phyloP scores from a whole-genome alignment of 2,329 filamentous ascomycete species.

The Hypoxylon sp. region DNA sequence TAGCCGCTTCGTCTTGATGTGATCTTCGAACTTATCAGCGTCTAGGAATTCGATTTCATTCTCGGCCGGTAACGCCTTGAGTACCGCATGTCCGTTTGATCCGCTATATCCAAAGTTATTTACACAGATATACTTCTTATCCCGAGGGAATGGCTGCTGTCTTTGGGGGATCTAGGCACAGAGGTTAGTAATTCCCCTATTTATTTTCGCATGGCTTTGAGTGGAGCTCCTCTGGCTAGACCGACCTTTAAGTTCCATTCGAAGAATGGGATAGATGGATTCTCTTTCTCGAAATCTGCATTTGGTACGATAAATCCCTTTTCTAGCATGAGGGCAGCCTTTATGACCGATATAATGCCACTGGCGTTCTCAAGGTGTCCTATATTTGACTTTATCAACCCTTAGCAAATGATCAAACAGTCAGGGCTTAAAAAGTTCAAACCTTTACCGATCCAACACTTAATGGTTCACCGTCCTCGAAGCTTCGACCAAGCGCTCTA shows the following conservation, averaged over 20 bases:
- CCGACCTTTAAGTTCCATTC: conserved; percentile 48
- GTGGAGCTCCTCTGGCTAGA: not conserved
- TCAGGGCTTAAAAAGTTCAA: not conserved
- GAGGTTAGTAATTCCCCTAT: conserved; percentile 16
- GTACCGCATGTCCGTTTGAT: conserved; percentile 55
- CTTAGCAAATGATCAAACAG: not conserved
- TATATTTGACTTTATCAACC: conserved; percentile 41
- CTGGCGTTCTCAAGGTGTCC: conserved; percentile 56
- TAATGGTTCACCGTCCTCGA: conserved; percentile 28
- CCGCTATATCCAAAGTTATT: conserved; percentile 58
- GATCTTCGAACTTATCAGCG: conserved; percentile 35
- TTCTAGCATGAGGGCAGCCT: conserved; percentile 60
- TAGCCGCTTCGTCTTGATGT: conserved; percentile 40
- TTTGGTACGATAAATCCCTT: conserved; percentile 61
- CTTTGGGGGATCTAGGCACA: conserved; percentile 38
- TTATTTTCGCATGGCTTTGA: not conserved
- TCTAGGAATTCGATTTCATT: conserved; percentile 37
- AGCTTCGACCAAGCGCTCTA: conserved; percentile 31
- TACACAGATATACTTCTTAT: conserved; percentile 49
- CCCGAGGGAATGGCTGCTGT: conserved; percentile 43
- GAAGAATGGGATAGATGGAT: conserved; percentile 49
- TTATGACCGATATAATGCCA: conserved; percentile 60
- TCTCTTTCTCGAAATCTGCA: conserved; percentile 58
- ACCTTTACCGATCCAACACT: conserved; percentile 33
- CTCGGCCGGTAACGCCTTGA: conserved; percentile 46